A percentile compares a stretch with the other conserved stretches of the same genome.
These are phyloP conservation scores for Grosmannia huntii DNA, from an alignment of 2,329 filamentous ascomycete species.

Conservation along the genomic window DNA sequence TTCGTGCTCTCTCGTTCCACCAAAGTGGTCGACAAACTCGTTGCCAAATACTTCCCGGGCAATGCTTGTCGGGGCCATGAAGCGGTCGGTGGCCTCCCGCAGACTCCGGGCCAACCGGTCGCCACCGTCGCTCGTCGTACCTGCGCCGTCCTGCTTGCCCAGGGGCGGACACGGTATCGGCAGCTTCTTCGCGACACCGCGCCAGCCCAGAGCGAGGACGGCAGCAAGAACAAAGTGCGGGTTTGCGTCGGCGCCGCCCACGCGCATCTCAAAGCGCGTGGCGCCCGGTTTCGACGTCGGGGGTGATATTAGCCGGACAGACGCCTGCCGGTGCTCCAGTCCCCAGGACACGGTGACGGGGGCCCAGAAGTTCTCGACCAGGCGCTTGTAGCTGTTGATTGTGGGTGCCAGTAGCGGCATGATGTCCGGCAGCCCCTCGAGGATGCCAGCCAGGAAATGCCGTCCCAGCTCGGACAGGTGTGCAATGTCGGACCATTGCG, in stretches of 20 bases:
- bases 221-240: constrained; percentile 77
- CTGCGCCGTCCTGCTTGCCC: constrained; percentile 72
- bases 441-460: constrained; percentile 82
- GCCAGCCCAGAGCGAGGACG: constrained; percentile 77
- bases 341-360: constrained; percentile 97
- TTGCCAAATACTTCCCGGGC: constrained; percentile 92
- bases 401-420: constrained; percentile 94
- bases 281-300: constrained; percentile 74
- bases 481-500: constrained; percentile 62
- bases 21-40: constrained; percentile 91
- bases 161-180: constrained; percentile 72
- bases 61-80: constrained; percentile 66
- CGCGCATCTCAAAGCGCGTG: constrained; percentile 84
- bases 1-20: constrained; percentile 85
- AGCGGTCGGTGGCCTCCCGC: constrained; percentile 69
- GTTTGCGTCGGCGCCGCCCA: constrained; percentile 89
- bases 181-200: constrained; percentile 85
- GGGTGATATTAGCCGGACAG: constrained; percentile 77
- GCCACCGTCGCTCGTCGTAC: constrained; percentile 57
- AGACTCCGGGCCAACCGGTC: constrained; percentile 71
- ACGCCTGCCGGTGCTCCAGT: constrained; percentile 85
- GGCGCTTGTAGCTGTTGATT: constrained; percentile 93
- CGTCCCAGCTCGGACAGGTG: constrained; percentile 78
- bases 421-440: constrained; percentile 81
- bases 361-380: constrained; percentile 99